Base-by-base conservation (phyloP, 2,329 filamentous ascomycete genomes). In the Talaromyces sp. region DNA sequence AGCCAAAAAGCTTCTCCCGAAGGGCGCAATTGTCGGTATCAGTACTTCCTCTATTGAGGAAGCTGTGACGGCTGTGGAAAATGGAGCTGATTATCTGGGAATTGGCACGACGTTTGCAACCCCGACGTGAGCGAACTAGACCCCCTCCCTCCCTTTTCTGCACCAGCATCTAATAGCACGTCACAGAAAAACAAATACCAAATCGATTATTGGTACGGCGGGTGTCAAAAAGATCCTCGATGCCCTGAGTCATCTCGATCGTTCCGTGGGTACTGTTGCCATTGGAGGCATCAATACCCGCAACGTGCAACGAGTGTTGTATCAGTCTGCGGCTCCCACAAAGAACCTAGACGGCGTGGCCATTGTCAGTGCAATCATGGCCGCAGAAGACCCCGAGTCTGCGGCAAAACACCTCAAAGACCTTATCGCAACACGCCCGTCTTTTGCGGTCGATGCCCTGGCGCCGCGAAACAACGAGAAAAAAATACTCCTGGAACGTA, bases 51-150 rank as follows among this genome's bases (percentile, higher is more conserved):
- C 85, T 5, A 73, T 86, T 24, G 83, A 87, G 7, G 90, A 98
- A 77, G 90, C 91, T 4, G 74, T 87, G 54, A 79, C 76, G 58
- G 93, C 93, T 0, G 88, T 89, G 61, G 78, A 83, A 56, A 84
- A 83, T 56, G 91, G 91, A n/a, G 92, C 93, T 29, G 87, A 95
- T 73, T 98, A 98, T 74, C 81, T 98, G 4, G 95, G 93, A 19
- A 87, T 98, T 54, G 93, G 95, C 27, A 95, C 93, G 1, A 86
- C 97, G 64, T 97, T 89, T 76, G 85, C 92, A 17, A 98, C 93
- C 0, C 75, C 86, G 55, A 96, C 92, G 84, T 90, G 78, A 74
- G 81, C 77, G n/a, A 32, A n/a, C 17, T 6, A 6, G n/a, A 26
- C 19, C 19, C 19, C 19, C 26, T 32, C 27, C 31, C 19, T 27